phyloP scores from a whole-genome alignment of 768 basidiomycete species.

The Amanita brunnescens region DNA sequence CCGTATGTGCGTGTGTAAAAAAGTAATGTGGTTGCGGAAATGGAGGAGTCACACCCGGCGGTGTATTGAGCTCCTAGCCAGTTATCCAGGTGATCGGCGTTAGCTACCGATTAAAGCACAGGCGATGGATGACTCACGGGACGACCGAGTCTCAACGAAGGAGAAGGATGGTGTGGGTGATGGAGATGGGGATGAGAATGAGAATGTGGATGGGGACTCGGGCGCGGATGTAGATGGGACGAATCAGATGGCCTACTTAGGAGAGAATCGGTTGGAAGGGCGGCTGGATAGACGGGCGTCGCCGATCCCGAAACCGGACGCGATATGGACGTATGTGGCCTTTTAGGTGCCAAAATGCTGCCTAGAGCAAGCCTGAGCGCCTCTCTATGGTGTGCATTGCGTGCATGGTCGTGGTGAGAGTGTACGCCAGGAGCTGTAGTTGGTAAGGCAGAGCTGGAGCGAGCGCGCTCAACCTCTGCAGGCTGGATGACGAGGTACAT shows the following conservation, averaged over 20 bases:
- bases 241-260: constrained; percentile 18
- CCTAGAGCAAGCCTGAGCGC: constrained; percentile 49
- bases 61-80: background rate
- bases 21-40: background rate
- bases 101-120: background rate
- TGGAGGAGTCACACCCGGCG: background rate
- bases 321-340: constrained; percentile 31
- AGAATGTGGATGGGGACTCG: constrained; percentile 17
- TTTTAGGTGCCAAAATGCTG: constrained; percentile 55
- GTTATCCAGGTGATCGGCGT: background rate
- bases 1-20: constrained; percentile 9
- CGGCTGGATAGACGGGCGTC: constrained; percentile 35
- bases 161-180: constrained; percentile 9
- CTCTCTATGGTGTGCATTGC: constrained; percentile 34
- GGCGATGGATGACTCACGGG: constrained; percentile 1
- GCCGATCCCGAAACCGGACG: constrained; percentile 41
- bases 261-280: constrained; percentile 8
- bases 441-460: background rate
- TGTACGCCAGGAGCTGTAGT: background rate
- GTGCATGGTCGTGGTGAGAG: background rate
- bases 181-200: constrained; percentile 16
- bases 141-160: constrained; percentile 13
- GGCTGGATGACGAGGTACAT: background rate
- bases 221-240: constrained; percentile 20
- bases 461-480: constrained; percentile 2